phyloP scores from a whole-genome alignment of 768 basidiomycete genomes.

The Leccinum ochraceum region DNA sequence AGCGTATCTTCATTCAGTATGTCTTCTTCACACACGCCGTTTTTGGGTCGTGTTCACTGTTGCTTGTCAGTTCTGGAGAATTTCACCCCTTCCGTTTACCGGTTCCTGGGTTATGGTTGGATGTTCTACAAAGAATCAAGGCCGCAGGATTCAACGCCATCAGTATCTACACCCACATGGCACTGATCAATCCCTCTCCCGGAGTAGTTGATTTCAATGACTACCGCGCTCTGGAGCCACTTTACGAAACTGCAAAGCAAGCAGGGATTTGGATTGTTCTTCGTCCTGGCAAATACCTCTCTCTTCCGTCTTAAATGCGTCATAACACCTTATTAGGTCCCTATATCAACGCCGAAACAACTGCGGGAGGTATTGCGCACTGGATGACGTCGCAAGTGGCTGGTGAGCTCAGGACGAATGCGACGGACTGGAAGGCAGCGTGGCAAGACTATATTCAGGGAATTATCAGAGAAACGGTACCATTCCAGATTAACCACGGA shows the following conservation, averaged over 20 bases:
- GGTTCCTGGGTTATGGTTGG: constrained; percentile 77
- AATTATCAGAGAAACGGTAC: constrained; percentile 58
- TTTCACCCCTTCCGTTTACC: constrained; percentile 84
- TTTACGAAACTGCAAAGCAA: constrained; percentile 72
- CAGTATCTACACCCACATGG: constrained; percentile 84
- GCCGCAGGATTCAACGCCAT: constrained; percentile 79
- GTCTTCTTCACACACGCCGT: constrained; percentile 25
- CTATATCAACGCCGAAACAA: constrained; percentile 80
- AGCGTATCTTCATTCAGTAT: constrained; percentile 72
- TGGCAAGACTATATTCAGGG: constrained; percentile 75
- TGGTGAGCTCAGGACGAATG: constrained; percentile 67
- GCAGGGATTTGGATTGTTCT: constrained; percentile 80
- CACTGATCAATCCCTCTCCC: constrained; percentile 69
- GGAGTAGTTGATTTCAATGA: constrained; percentile 73
- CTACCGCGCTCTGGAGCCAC: constrained; percentile 65
- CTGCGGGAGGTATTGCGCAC: constrained; percentile 69
- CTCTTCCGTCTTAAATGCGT: not conserved
- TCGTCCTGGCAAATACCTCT: constrained; percentile 61
- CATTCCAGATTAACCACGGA: constrained; percentile 68
- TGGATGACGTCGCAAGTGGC: constrained; percentile 73
- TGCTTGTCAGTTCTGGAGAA: constrained; percentile 66
- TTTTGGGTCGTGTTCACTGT: not conserved
- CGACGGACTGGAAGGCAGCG: constrained; percentile 64
- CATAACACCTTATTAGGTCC: constrained; percentile 24
- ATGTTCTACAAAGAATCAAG: constrained; percentile 79